Conservation (phyloP, 495 filamentous ascomycete genomes). For the Penicillium samsonianum region DNA sequence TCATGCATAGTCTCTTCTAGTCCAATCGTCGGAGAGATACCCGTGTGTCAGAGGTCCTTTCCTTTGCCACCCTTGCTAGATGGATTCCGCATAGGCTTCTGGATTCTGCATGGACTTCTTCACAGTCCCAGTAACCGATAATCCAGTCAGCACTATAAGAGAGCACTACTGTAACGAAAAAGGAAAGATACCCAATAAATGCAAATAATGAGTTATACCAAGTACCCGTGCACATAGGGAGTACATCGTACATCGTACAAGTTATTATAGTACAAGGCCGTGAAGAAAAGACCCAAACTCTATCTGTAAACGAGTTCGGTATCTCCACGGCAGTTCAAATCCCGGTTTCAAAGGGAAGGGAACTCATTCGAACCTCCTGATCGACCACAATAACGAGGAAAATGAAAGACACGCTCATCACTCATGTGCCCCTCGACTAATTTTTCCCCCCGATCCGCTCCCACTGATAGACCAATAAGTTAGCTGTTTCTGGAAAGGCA, state of each 20-base stretch:
- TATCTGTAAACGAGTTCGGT: neutral
- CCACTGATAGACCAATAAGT: conserved; percentile 8
- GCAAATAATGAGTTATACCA: neutral
- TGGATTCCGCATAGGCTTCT: conserved; percentile 2
- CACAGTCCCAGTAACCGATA: neutral
- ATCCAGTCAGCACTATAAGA: conserved; percentile 1
- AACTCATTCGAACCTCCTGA: conserved; percentile 7
- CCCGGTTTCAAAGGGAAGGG: neutral
- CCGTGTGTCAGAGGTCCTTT: neutral
- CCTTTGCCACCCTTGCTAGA: neutral
- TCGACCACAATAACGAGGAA: conserved; percentile 1
- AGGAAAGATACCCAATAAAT: neutral
- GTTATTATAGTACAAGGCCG: neutral
- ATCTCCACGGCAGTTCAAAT: conserved; percentile 5
- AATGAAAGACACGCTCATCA: neutral
- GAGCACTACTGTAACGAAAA: neutral
- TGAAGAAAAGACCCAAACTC: neutral
- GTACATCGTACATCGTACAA: neutral
- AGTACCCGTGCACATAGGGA: neutral
- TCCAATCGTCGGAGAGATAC: neutral
- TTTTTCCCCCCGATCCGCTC: neutral
- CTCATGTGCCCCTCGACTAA: neutral
- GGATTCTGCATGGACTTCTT: conserved; percentile 6
- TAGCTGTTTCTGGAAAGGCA: conserved; percentile 21
- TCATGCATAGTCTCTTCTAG: neutral